Evolutionary conservation across 768 basidiomycete genomes (phyloP).

Genomic region (Chiua virens): DNA sequence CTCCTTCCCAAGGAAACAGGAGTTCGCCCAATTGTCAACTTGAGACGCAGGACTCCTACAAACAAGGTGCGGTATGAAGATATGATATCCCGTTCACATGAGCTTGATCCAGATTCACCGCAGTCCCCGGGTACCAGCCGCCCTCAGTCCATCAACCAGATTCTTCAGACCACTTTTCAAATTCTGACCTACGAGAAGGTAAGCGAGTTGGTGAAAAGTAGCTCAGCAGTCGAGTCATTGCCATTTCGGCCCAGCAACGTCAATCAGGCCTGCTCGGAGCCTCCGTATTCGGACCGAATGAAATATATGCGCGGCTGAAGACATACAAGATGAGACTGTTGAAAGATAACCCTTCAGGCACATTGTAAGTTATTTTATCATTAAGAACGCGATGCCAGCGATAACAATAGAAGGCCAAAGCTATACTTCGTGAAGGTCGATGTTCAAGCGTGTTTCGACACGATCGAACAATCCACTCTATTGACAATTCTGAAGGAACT

Average conservation of each 20-base stretch:
- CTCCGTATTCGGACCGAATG: constrained; percentile 80
- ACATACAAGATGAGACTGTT: constrained; percentile 58
- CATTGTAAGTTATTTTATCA: constrained; percentile 46
- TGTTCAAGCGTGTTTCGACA: constrained; percentile 95
- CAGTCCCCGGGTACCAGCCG: constrained; percentile 33
- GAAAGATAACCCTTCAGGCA: constrained; percentile 37
- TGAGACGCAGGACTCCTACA: constrained; percentile 52
- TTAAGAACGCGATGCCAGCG: background rate
- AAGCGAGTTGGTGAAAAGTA: background rate
- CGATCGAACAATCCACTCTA: constrained; percentile 86
- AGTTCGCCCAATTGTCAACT: constrained; percentile 91
- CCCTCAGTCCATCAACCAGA: constrained; percentile 80
- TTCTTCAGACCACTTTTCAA: constrained; percentile 80
- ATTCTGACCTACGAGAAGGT: constrained; percentile 91
- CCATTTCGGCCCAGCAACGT: constrained; percentile 45
- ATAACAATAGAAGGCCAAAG: constrained; percentile 57
- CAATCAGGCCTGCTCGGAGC: constrained; percentile 70
- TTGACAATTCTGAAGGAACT: constrained; percentile 72
- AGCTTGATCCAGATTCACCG: background rate
- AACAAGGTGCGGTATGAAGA: constrained; percentile 27
- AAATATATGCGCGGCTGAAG: constrained; percentile 76
- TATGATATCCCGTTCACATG: background rate
- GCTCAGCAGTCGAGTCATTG: background rate
- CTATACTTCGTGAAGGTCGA: constrained; percentile 97
- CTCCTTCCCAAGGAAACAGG: constrained; percentile 94